A percentile compares a stretch with the other conserved stretches of the same genome.
phyloP scores from a whole-genome alignment of 2,329 filamentous ascomycete species.

The Parastagonospora nodorum region DNA sequence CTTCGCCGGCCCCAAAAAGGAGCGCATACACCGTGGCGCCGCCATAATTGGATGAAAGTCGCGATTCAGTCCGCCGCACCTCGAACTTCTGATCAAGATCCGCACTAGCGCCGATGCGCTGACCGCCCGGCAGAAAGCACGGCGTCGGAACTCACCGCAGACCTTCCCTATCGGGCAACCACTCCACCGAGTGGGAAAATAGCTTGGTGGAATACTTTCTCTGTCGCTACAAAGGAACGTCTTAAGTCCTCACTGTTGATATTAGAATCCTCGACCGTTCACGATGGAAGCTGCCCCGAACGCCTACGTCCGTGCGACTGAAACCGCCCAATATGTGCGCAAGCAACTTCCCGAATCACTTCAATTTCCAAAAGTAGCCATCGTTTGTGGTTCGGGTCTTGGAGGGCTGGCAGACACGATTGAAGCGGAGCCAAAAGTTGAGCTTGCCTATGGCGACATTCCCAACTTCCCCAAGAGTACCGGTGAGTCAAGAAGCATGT shows the following conservation, averaged over 20 bases:
- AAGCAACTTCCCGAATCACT: slow-evolving; percentile 55
- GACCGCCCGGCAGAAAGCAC: slow-evolving; percentile 36
- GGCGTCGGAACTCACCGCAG: slow-evolving; percentile 11
- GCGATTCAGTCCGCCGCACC: slow-evolving; percentile 10
- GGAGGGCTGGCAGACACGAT: slow-evolving; percentile 65
- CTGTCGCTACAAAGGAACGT: neutral
- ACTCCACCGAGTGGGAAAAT: slow-evolving; percentile 21
- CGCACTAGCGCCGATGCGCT: slow-evolving; percentile 25
- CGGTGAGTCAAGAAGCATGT: slow-evolving; percentile 47
- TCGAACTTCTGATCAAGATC: slow-evolving; percentile 28
- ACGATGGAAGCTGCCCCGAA: slow-evolving; percentile 32
- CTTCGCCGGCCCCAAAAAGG: slow-evolving; percentile 50
- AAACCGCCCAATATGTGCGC: slow-evolving; percentile 58
- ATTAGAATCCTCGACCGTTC: neutral
- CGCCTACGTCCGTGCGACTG: slow-evolving; percentile 52
- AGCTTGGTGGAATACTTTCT: neutral
- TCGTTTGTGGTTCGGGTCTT: slow-evolving; percentile 69
- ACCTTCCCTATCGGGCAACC: slow-evolving; percentile 24
- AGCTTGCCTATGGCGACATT: slow-evolving; percentile 63
- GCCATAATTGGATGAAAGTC: slow-evolving; percentile 47
- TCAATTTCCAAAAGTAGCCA: slow-evolving; percentile 62
- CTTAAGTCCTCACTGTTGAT: too few species aligned
- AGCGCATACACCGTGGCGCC: slow-evolving; percentile 50
- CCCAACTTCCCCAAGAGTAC: slow-evolving; percentile 66
- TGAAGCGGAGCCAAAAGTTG: slow-evolving; percentile 54